phyloP scores from a whole-genome alignment of 208 protist genomes.

The Trypanosomatidae sp. region DNA sequence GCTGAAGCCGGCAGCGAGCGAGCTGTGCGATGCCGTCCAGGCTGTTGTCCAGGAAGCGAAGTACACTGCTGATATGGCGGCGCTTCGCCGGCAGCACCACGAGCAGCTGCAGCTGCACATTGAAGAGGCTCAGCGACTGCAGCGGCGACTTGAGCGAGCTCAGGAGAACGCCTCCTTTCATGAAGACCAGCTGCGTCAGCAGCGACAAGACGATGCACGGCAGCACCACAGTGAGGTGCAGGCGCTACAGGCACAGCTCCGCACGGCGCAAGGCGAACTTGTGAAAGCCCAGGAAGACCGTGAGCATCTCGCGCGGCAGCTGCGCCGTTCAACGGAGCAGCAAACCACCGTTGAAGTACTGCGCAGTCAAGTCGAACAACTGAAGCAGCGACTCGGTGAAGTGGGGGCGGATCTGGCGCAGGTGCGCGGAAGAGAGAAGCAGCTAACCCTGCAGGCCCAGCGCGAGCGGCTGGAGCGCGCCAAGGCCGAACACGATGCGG shows the following conservation, averaged over 20 bases:
- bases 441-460: conserved; percentile 39
- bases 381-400: conserved; percentile 64
- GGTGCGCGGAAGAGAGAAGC: conserved; percentile 41
- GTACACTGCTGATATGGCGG: conserved; percentile 8
- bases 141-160: conserved; percentile 55
- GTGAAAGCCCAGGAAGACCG: conserved; percentile 34
- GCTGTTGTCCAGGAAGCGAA: conserved; percentile 5
- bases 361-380: conserved; percentile 45
- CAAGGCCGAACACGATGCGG: conserved; percentile 34
- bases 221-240: conserved; percentile 40
- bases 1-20: conserved; percentile 1
- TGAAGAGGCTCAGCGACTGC: conserved; percentile 55
- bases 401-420: conserved; percentile 50
- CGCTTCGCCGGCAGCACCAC: conserved; percentile 29
- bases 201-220: conserved; percentile 42
- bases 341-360: conserved; percentile 52
- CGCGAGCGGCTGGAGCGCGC: conserved; percentile 35
- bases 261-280: conserved; percentile 27
- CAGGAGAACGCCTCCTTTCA: conserved; percentile 44
- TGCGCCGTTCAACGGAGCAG: conserved; percentile 35
- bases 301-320: conserved; percentile 38
- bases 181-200: conserved; percentile 46
- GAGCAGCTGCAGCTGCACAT: conserved; percentile 39
- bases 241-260: conserved; percentile 46
- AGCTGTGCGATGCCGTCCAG: not conserved